Evolutionary conservation across 2,329 filamentous ascomycete species (phyloP).

Genomic region (Zalaria sp.): DNA sequence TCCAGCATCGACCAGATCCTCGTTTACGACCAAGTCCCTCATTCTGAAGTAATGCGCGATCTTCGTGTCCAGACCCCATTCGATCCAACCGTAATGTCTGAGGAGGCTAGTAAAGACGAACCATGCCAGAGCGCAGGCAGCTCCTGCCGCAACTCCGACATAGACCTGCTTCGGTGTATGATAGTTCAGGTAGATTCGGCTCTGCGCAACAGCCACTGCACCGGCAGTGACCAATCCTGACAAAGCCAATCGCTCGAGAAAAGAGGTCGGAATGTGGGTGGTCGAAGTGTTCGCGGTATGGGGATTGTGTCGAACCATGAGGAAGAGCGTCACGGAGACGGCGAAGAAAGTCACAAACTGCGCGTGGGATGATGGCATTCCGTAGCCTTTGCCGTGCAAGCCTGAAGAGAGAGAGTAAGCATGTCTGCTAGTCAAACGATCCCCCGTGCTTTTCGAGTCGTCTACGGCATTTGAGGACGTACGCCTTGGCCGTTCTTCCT

Average conservation of each 20-base stretch:
- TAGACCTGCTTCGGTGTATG: slow-evolving; percentile 80
- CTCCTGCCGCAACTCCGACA: slow-evolving; percentile 61
- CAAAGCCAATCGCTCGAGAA: slow-evolving; percentile 45
- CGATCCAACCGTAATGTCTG: slow-evolving; percentile 53
- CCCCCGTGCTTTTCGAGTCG: not conserved
- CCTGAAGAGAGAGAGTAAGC: slow-evolving; percentile 23
- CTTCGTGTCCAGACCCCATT: slow-evolving; percentile 55
- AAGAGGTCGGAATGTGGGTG: slow-evolving; percentile 42
- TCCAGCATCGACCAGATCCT: slow-evolving; percentile 80
- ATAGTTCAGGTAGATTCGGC: slow-evolving; percentile 82
- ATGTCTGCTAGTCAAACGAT: not conserved
- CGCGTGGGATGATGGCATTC: slow-evolving; percentile 91
- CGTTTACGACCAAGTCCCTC: slow-evolving; percentile 71
- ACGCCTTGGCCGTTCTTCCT: slow-evolving; percentile 75
- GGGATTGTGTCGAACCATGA: slow-evolving; percentile 65
- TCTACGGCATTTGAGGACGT: slow-evolving; percentile 24
- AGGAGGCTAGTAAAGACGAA: slow-evolving; percentile 56
- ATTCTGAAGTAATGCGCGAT: slow-evolving; percentile 54
- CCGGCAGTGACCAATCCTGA: slow-evolving; percentile 25
- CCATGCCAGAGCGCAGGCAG: slow-evolving; percentile 60
- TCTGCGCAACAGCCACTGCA: slow-evolving; percentile 51
- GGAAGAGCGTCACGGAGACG: slow-evolving; percentile 68
- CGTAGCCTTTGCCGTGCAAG: slow-evolving; percentile 82
- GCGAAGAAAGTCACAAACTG: slow-evolving; percentile 93
- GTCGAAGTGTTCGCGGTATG: slow-evolving; percentile 24